Percentiles rank a stretch among this genome's conserved stretches.
phyloP scores from a whole-genome alignment of 1,284 basidiomycete species.

The Sanghuangporus weigelae region DNA sequence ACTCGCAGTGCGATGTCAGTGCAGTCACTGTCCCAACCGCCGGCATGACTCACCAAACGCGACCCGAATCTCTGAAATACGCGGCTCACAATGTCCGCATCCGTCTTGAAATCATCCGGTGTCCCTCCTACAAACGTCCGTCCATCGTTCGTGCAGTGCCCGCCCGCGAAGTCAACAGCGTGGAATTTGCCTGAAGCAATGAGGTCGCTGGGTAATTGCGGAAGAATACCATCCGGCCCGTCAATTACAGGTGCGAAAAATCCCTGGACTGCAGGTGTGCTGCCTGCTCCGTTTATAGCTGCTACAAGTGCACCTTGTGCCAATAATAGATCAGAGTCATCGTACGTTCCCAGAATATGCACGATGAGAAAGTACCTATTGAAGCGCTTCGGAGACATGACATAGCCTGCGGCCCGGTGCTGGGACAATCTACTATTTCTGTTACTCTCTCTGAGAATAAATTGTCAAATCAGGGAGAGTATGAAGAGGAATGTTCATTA shows the following conservation, averaged over 20 bases:
- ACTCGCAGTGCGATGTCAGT: background rate
- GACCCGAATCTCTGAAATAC: conserved; percentile 34
- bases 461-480: background rate
- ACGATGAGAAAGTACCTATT: conserved; percentile 25
- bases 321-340: background rate
- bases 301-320: conserved; percentile 31
- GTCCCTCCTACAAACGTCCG: conserved; percentile 35
- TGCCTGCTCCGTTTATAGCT: conserved; percentile 34
- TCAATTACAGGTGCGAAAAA: conserved; percentile 36
- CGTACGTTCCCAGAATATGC: background rate
- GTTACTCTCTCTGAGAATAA: conserved; percentile 28
- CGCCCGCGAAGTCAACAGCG: conserved; percentile 36
- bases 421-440: conserved; percentile 31
- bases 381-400: conserved; percentile 37
- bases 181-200: conserved; percentile 34
- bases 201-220: conserved; percentile 37
- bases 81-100: conserved; percentile 34
- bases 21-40: background rate
- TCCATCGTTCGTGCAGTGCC: conserved; percentile 42
- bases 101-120: conserved; percentile 35
- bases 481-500: conserved; percentile 15
- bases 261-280: background rate
- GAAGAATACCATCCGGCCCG: conserved; percentile 33
- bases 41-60: conserved; percentile 29
- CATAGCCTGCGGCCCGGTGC: conserved; percentile 27